Evolutionary conservation across 2,329 filamentous ascomycete species (phyloP), one percentile per base, ranked within the genome.

Genomic region (Epichloe coenophiala): DNA sequence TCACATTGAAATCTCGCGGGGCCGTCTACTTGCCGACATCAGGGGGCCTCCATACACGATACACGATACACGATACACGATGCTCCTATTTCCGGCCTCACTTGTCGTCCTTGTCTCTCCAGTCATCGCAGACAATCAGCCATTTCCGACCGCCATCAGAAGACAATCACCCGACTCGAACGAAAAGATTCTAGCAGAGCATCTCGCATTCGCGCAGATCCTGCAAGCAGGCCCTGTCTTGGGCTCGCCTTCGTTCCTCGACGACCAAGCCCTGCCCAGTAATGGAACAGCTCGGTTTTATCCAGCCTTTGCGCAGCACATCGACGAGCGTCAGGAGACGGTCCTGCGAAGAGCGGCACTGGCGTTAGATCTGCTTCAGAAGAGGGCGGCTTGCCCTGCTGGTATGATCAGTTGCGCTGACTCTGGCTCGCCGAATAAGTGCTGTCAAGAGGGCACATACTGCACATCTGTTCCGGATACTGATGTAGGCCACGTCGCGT

Each of bases 171-270:
- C 73, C 5, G 81, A 88, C 60, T 76, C 80, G 47, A 78, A 78
- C 53, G 83, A 87, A 62, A 93, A 88, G 73, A 83, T 91, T 61
- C 78, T 82, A 57, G 70, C 82, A 51, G 76, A 86, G 43, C 84
- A 88, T 63, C 82, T 73, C 56, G 73, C 70, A 55, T 79, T 78
- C 57, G 57, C 64, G 36, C 53, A 63, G 2, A 51, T 63, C 5
- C 36, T 42, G 19, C 47, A 39, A 11, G 36, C 3, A 17, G 39
- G 17, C 1, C 59, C 59, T 2, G 53, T 63, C 27, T 53, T 57
- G 2, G 59, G 63, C 2, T 59, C 52, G 41, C 60, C 66, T 50
- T 60, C 63, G 9, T 19, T 15, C 17, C 12, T 31, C 37, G 5
- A 15, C 6, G 50, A 61, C 13, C 61, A 62, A 38, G 63, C 65